phyloP scores from a whole-genome alignment of 2,329 filamentous ascomycete species.

The Pseudofabraea citricarpa region DNA sequence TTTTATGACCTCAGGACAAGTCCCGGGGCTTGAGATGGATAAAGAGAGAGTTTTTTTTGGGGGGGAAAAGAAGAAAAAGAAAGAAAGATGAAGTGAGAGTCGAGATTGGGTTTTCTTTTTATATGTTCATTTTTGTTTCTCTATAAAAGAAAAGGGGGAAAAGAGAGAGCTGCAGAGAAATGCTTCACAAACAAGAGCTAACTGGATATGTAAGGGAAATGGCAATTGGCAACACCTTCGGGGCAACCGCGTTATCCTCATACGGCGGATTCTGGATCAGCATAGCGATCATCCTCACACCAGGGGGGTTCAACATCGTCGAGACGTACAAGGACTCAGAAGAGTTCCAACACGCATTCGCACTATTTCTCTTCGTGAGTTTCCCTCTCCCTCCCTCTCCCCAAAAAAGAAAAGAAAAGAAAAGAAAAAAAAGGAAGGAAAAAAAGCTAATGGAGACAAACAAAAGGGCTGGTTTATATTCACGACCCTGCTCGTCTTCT shows the following conservation, averaged over 20 bases:
- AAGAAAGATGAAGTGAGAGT: too few species aligned
- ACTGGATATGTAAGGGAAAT: slow-evolving; percentile 58
- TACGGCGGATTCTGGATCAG: slow-evolving; percentile 83
- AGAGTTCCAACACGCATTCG: slow-evolving; percentile 56
- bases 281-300: slow-evolving; percentile 68
- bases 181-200: too few species aligned
- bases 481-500: slow-evolving; percentile 67
- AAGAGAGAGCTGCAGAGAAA: too few species aligned
- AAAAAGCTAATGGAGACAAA: not conserved
- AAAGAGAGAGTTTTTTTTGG: too few species aligned
- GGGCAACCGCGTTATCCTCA: slow-evolving; percentile 74
- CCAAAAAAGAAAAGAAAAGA: not conserved
- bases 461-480: slow-evolving; percentile 75
- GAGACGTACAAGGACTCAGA: slow-evolving; percentile 42
- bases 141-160: too few species aligned
- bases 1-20: too few species aligned
- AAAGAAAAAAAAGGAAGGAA: not conserved
- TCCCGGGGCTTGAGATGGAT: too few species aligned
- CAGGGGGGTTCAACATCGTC: slow-evolving; percentile 56
- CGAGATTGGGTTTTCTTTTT: too few species aligned
- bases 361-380: slow-evolving; percentile 57
- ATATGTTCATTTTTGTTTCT: too few species aligned
- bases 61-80: too few species aligned
- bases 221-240: slow-evolving; percentile 82
- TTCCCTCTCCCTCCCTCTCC: not conserved